Evolutionary conservation across 2,329 filamentous ascomycete genomes (phyloP).

Genomic region (Scedosporium minutisporum): DNA sequence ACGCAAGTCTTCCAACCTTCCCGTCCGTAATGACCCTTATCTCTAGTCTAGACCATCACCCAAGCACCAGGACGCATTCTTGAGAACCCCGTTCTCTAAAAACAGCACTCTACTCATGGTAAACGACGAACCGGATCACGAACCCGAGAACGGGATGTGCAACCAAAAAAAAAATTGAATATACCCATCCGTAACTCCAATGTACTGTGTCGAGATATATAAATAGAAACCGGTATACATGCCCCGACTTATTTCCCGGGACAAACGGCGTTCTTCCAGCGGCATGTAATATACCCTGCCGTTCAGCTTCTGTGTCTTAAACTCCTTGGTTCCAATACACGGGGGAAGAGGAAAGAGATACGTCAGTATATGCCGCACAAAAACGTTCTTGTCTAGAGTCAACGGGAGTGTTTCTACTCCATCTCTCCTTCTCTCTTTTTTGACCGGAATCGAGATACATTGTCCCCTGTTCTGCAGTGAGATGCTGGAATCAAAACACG

Average conservation of each 20-base stretch:
- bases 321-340: background rate
- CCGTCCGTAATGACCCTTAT: too few species aligned
- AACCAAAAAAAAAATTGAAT: background rate
- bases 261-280: background rate
- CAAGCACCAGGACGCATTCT: too few species aligned
- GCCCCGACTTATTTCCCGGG: background rate
- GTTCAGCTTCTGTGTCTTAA: background rate
- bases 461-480: too few species aligned
- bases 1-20: too few species aligned
- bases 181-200: background rate
- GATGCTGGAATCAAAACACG: too few species aligned
- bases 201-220: background rate
- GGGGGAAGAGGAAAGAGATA: background rate
- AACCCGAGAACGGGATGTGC: too few species aligned
- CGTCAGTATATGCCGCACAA: background rate
- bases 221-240: background rate
- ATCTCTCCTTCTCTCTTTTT: too few species aligned
- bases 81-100: too few species aligned
- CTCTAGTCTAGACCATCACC: too few species aligned
- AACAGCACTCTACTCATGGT: background rate
- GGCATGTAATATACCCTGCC: background rate
- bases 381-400: background rate
- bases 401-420: too few species aligned
- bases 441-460: too few species aligned
- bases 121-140: background rate